phyloP scores from a whole-genome alignment of 2,329 filamentous ascomycete genomes.

The Diaporthe aspalathi region DNA sequence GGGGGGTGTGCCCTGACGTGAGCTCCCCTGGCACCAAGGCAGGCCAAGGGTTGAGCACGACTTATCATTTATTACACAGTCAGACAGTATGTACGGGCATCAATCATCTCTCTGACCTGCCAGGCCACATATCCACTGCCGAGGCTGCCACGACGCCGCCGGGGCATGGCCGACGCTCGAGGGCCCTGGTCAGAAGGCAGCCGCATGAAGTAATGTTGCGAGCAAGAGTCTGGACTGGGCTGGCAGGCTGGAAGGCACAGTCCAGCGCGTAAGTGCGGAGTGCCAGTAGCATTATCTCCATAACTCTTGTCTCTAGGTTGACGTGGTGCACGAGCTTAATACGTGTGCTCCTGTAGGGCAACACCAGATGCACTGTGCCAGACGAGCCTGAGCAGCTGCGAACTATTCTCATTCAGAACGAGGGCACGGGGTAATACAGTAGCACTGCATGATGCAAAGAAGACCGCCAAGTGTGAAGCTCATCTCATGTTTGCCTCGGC shows the following conservation, averaged over 20 bases:
- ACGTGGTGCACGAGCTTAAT: neutral
- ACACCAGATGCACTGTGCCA: neutral
- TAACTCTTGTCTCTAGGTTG: neutral
- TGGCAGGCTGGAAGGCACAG: neutral
- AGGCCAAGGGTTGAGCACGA: conserved; percentile 2
- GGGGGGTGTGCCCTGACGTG: conserved; percentile 1
- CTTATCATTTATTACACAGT: too few species aligned
- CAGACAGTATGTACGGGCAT: neutral
- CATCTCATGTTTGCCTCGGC: conserved; percentile 16
- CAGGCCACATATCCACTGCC: neutral
- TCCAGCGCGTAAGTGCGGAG: neutral
- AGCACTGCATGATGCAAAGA: conserved; percentile 27
- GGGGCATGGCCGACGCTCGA: neutral
- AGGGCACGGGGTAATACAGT: neutral
- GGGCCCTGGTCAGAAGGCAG: neutral
- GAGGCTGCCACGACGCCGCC: conserved; percentile 4
- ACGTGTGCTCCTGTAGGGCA: neutral
- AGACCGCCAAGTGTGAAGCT: conserved; percentile 16
- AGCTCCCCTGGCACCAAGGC: neutral
- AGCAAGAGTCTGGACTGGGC: neutral
- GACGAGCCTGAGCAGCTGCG: neutral
- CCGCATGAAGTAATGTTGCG: neutral
- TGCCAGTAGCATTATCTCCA: neutral
- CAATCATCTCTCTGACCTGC: conserved; percentile 10
- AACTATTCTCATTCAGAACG: neutral